Evolutionary conservation across 1,284 basidiomycete genomes (phyloP), one percentile per base, ranked within the genome.

Genomic region (Takashimella koratensis): DNA sequence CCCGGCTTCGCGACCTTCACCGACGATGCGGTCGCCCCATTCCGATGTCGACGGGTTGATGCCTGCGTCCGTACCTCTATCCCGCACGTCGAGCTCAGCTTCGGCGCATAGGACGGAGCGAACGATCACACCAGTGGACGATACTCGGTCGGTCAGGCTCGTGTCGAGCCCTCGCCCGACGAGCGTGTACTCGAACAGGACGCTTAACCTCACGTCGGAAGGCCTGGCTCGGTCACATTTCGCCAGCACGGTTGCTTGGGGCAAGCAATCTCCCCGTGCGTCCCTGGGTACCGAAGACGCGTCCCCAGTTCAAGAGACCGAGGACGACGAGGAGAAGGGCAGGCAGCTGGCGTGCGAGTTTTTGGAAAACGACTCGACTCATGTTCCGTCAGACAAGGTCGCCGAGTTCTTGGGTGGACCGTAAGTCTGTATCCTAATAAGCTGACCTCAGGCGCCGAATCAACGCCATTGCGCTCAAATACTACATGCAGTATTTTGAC

Each of bases 371-470:
- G 90, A 98, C 67, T 85, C 87, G 61, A 81, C 81, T 3, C 93
- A 93, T 70, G 72, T 95, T 60, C 80, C 84, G 20, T 86, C 86
- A 64, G 92, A 95, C 64, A 95, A 94, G 79, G 90, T 97, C 65
- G 92, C 95, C 1, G 90, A 96, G 73, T 98, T 91, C 86, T 79
- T 98, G 41, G 95, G 95, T 60, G 87, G 90, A 67, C 78, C 84
- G 86, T 93, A 64, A 77, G 90, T 85, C 3, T n/a, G n/a, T n/a
- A n/a, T n/a, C n/a, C n/a, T n/a, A n/a, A 12, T 25, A 43, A 45
- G 23, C 45, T 51, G 23, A 52, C 54, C 22, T 16, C 60, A 92
- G 90, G 58, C 85, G 84, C 23, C 76, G 77, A 10, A 80, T 93
- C 62, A 95, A 94, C 74, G 85, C 84, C 59, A 75, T 83, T 11